Conservation (phyloP, 306 rosid genomes). For the Medicago ruthenica region DNA sequence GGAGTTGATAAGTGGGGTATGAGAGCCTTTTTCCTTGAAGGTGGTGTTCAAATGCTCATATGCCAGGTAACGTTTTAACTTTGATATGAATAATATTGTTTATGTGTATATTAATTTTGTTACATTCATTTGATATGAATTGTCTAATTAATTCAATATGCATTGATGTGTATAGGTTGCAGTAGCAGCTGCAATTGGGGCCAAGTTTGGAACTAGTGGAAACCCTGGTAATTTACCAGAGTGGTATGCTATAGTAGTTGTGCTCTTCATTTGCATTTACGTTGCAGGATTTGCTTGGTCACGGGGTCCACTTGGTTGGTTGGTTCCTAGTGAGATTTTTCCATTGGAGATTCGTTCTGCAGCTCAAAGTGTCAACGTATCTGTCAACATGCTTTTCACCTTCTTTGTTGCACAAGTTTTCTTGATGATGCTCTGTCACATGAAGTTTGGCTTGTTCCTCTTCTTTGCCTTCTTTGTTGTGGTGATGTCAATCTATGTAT, state of each 20-base stretch:
- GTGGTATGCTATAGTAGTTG: conserved; percentile 92
- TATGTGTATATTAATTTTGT: neutral
- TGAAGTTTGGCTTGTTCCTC: conserved; percentile 88
- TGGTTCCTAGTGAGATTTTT: conserved; percentile 94
- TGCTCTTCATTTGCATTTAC: conserved; percentile 83
- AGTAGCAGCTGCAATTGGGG: conserved; percentile 74
- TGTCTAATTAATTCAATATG: neutral
- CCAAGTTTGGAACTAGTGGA: conserved; percentile 78
- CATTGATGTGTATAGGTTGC: conserved; percentile 45
- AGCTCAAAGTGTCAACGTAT: conserved; percentile 86
- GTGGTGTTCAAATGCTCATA: conserved; percentile 81
- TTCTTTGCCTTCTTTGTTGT: conserved; percentile 83
- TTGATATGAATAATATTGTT: neutral
- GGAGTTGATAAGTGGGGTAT: conserved; percentile 95
- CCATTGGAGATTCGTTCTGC: conserved; percentile 93
- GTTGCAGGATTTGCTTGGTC: conserved; percentile 97
- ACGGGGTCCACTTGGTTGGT: conserved; percentile 98
- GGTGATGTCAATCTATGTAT: conserved; percentile 65
- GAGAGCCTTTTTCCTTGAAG: conserved; percentile 81
- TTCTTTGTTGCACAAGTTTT: conserved; percentile 77
- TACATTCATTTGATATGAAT: neutral
- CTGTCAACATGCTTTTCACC: conserved; percentile 89
- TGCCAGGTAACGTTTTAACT: conserved; percentile 66
- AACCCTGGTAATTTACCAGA: conserved; percentile 70
- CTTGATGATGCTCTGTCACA: conserved; percentile 78